Evolutionary conservation across 2,329 filamentous ascomycete species (phyloP), one percentile per base, ranked within the genome.

Genomic region (Xylaria sp.): DNA sequence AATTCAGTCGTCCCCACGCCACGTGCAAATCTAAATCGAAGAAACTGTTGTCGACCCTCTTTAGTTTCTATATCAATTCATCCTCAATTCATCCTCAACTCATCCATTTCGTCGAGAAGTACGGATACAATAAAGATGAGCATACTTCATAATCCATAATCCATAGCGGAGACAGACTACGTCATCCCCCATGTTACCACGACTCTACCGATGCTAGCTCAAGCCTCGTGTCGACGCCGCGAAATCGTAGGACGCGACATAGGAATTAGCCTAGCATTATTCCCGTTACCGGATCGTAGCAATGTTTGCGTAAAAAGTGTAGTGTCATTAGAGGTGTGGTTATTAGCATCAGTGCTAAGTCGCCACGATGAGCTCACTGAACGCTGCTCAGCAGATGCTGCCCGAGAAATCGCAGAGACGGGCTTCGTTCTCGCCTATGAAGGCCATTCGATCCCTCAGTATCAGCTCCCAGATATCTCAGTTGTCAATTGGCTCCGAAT

Each of bases 361-460:
- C 46, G 49, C 23, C 59, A 68, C 35, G 25, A 73, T 73, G 72
- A 72, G 73, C 29, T 52, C 67, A 4, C 65, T 53, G 44, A 67
- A 67, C 54, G 48, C 62, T 13, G 60, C 68, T 37, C 70, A 63
- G 57, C 67, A 66, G 31, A 58, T 68, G 17, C 38, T 66, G 7
- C 27, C 64, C 15, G 64, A 66, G 13, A 71, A 67, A 54, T 57
- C 67, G 7, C 69, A 71, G 44, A 68, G 70, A 47, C 68, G 71
- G 13, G 58, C 68, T 17, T 75, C 73, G 10, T 73, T 75, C 60
- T 70, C 69, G 40, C 66, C 72, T 19, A 68, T 73, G 25, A 74
- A 70, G 52, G 72, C 72, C 19, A 70, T 75, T 35, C 68, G 72
- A 27, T 73, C 69, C 17, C 66, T 74, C 9, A 75, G 72, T 62